Evolutionary conservation across 257 asterid genomes (phyloP).

Genomic region (Rauvolfia tetraphylla): DNA sequence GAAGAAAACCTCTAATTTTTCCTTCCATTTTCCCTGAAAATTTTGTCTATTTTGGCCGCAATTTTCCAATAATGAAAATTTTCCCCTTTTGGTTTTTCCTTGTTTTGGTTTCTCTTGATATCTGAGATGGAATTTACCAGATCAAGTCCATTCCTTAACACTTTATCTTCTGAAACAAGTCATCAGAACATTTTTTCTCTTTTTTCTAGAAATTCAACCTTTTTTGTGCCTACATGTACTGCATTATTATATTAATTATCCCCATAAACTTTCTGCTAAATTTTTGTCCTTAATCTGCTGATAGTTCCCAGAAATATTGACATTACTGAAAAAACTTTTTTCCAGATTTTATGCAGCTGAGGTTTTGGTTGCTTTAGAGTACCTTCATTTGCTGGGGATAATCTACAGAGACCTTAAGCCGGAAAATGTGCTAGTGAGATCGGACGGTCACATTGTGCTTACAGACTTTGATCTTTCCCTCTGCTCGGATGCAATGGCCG

Average conservation of each 20-base stretch:
- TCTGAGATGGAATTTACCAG: conserved; percentile 28
- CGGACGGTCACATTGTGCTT: conserved; percentile 92
- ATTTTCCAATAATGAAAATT: conserved; percentile 21
- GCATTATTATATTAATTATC: neutral
- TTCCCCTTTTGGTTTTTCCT: conserved; percentile 30
- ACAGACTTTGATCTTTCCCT: conserved; percentile 84
- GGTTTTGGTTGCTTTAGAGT: conserved; percentile 85
- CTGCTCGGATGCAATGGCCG: conserved; percentile 72
- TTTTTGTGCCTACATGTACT: neutral
- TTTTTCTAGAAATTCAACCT: neutral
- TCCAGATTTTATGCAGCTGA: conserved; percentile 86
- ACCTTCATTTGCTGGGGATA: conserved; percentile 87
- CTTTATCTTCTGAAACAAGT: conserved; percentile 32
- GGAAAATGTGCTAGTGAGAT: conserved; percentile 83
- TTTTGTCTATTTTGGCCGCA: conserved; percentile 23
- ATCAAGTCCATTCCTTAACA: conserved; percentile 12
- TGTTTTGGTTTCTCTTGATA: conserved; percentile 19
- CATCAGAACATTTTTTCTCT: conserved; percentile 23
- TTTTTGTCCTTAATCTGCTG: neutral
- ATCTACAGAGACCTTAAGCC: conserved; percentile 88
- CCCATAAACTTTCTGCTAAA: conserved; percentile 2
- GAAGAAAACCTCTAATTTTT: neutral
- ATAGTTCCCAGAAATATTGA: neutral
- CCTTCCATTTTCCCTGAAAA: neutral
- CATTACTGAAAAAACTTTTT: neutral